Evolutionary conservation across 768 basidiomycete genomes (phyloP).

Genomic region (Russula sp.): DNA sequence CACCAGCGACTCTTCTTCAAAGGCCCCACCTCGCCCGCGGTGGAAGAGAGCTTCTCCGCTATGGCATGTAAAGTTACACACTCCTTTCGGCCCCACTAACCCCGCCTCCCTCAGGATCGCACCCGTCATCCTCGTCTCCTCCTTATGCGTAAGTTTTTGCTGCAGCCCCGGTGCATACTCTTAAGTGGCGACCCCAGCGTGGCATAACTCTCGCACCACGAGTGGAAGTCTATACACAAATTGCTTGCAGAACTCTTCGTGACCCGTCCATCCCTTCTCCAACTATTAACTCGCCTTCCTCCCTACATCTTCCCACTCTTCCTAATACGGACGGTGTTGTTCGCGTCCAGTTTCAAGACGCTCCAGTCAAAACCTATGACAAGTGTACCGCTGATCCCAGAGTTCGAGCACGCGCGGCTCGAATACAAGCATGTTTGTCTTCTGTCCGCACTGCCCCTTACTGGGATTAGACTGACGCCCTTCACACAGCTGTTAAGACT

Average conservation of each 20-base stretch:
- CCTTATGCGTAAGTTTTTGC: slow-evolving; percentile 15
- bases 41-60: slow-evolving; percentile 17
- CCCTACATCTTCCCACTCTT: background rate
- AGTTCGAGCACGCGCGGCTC: slow-evolving; percentile 22
- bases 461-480: background rate
- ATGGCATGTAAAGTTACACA: background rate
- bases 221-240: slow-evolving; percentile 21
- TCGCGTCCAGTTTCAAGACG: slow-evolving; percentile 7
- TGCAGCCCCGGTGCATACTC: background rate
- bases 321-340: background rate
- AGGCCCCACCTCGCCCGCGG: background rate
- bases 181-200: slow-evolving; percentile 2
- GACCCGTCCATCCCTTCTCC: background rate
- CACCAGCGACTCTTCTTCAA: background rate
- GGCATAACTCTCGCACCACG: slow-evolving; percentile 22
- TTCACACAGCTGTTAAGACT: slow-evolving; percentile 19
- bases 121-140: slow-evolving; percentile 19
- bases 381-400: slow-evolving; percentile 18
- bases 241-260: slow-evolving; percentile 20
- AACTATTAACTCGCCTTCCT: background rate
- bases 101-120: slow-evolving; percentile 12
- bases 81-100: background rate
- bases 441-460: background rate
- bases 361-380: slow-evolving; percentile 5
- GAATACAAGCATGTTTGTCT: slow-evolving; percentile 21